A percentile compares a stretch with the other conserved stretches of the same genome.
These are phyloP conservation scores for Camellia sinensis DNA, from an alignment of 148 eudicot species.

Conservation along the genomic window DNA sequence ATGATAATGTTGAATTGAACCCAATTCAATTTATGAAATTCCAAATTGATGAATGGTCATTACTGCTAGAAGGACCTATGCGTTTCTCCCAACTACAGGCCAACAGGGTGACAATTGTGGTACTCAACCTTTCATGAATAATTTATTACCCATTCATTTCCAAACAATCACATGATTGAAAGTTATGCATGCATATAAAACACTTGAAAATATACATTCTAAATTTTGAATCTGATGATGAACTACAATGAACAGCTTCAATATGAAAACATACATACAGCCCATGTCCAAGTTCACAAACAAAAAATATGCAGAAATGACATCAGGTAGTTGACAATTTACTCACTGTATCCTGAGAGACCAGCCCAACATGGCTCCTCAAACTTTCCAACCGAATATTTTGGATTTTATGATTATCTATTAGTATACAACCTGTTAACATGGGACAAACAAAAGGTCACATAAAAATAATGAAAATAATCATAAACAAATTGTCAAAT, in stretches of 20 bases:
- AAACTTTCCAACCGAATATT: slow-evolving; percentile 60
- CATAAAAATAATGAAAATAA: slow-evolving; percentile 13
- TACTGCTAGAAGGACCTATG: neutral
- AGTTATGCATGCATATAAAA: neutral
- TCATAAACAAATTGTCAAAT: neutral
- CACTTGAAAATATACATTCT: neutral
- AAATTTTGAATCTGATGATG: neutral
- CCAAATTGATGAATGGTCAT: neutral
- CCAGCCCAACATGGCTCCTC: slow-evolving; percentile 85
- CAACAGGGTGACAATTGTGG: neutral
- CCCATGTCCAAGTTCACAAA: neutral
- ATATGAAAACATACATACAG: neutral
- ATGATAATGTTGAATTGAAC: neutral
- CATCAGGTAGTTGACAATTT: neutral
- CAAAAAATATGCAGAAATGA: neutral
- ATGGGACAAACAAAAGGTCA: slow-evolving; percentile 11
- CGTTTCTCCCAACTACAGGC: neutral
- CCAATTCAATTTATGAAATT: neutral
- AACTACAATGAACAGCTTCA: neutral
- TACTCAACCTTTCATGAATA: neutral
- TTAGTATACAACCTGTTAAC: slow-evolving; percentile 59
- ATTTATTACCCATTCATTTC: neutral
- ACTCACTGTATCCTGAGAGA: slow-evolving; percentile 93
- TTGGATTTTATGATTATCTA: slow-evolving; percentile 65
- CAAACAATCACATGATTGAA: neutral